Evolutionary conservation across 2,329 filamentous ascomycete genomes (phyloP).

Genomic region (Diplocarpon rosae): DNA sequence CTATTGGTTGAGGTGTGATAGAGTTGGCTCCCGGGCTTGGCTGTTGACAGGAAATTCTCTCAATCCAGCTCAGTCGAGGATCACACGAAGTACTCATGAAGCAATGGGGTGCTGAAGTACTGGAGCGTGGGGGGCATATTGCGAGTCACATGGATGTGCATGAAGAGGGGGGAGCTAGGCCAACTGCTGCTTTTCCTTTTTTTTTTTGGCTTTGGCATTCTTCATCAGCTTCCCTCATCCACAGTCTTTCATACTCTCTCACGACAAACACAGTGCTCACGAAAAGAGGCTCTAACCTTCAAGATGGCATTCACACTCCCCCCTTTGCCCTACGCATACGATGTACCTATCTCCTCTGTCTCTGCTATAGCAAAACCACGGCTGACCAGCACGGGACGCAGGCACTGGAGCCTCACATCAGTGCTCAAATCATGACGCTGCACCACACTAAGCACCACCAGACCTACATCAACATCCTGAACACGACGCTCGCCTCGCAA

Average conservation of each 20-base stretch:
- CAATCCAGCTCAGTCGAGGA: background rate
- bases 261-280: background rate
- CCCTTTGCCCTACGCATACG: slow-evolving; percentile 47
- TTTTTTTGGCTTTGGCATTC: too few relatives aligned
- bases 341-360: background rate
- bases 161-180: too few relatives aligned
- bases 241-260: background rate
- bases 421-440: slow-evolving; percentile 68
- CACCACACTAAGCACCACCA: slow-evolving; percentile 74
- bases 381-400: slow-evolving; percentile 23
- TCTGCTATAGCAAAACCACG: background rate
- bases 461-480: slow-evolving; percentile 67
- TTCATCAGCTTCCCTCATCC: too few relatives aligned
- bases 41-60: background rate
- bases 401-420: slow-evolving; percentile 66
- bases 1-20: too few relatives aligned
- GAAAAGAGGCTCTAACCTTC: background rate
- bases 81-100: background rate
- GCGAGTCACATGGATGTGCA: too few relatives aligned
- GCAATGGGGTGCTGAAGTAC: background rate
- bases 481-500: slow-evolving; percentile 52
- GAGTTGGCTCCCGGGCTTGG: too few relatives aligned
- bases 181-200: too few relatives aligned
- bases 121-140: too few relatives aligned
- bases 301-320: slow-evolving; percentile 44